Percentiles rank a stretch among this genome's conserved stretches.
Evolutionary conservation across 225 moss, liverwort and hornwort genomes (phyloP).

Genomic region (Antitrichia curtipendula): DNA sequence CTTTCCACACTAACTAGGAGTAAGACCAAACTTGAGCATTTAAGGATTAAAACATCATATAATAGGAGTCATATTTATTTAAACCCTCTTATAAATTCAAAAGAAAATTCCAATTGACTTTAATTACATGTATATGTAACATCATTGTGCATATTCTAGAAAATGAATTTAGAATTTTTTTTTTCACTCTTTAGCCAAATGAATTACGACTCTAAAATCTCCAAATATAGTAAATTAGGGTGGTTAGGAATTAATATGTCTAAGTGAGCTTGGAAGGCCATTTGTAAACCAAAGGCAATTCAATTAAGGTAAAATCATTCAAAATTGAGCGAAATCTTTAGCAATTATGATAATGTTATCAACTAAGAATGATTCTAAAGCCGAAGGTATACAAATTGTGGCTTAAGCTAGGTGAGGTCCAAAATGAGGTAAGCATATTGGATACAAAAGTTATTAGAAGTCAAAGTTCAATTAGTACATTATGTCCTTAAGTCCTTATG

Average conservation of each 20-base stretch:
- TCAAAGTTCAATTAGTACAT: background rate
- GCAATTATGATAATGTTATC: rapidly evolving
- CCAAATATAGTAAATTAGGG: background rate
- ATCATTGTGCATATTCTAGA: background rate
- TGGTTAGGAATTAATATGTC: background rate
- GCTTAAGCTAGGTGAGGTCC: background rate
- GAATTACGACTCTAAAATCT: background rate
- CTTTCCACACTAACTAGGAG: rapidly evolving
- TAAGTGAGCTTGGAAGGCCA: background rate
- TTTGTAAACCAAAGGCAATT: background rate
- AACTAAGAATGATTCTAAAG: background rate
- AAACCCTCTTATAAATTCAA: background rate
- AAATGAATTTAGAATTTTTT: background rate
- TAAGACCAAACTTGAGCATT: background rate
- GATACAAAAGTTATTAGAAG: background rate
- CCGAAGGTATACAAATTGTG: background rate
- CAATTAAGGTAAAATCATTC: background rate
- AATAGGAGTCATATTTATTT: background rate
- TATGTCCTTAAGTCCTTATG: rapidly evolving
- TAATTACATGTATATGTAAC: background rate
- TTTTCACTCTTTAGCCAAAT: background rate
- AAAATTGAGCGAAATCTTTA: background rate
- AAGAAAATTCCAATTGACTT: no score
- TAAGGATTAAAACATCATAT: background rate
- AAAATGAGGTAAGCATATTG: background rate